Base-by-base conservation (phyloP, 192 early-diverging fungal genomes). In the Linnemannia zychae region DNA sequence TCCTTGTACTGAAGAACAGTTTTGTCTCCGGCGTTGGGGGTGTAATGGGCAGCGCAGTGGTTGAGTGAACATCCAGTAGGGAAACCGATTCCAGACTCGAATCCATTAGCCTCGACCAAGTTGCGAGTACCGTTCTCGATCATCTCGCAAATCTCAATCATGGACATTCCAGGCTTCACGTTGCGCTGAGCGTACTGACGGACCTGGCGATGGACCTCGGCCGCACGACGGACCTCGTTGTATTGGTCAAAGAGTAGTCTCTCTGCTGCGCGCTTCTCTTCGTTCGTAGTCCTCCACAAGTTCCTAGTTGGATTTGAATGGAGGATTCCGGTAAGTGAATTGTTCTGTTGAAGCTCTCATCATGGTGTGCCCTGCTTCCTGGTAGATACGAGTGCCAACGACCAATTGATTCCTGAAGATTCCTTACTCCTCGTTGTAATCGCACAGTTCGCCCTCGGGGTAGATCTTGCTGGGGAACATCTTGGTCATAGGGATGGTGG, bases 11-110 rank as follows among this genome's bases (percentile, higher is more conserved):
- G 71, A 66, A 99, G 71, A 3, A 98, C 96, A 9, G 96, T 97
- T 74, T 93, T 95, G 78, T 99, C 98, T 12, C 98, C 98, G n/a
- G 95, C 92, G 82, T 99, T 99, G 3, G 98, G 98, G 33, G 98
- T 99, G 78, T 95, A 99, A 80, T 99, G 98, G 16, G 98, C 98
- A 13, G 98, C 98, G 76, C 95, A 96, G 80, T 99, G 92, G 84
- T 99, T 99, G 37, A 99, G 77, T 1, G 97, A 99, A 71, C 92
- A 91, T 31, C 98, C 98, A 7, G 97, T 99, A 17, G 98, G 98
- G 87, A 99, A 99, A 13, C 96, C 98, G 73, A 99, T 97, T 5
- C 97, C 94, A 7, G 96, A 86, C 78, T 95, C 94, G 38, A 98
- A 79, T 2, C 97, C 97, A 36, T 94, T 92, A n/a, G 90, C 98